Conservation (phyloP, 257 asterid species). For the Capsicum baccatum region DNA sequence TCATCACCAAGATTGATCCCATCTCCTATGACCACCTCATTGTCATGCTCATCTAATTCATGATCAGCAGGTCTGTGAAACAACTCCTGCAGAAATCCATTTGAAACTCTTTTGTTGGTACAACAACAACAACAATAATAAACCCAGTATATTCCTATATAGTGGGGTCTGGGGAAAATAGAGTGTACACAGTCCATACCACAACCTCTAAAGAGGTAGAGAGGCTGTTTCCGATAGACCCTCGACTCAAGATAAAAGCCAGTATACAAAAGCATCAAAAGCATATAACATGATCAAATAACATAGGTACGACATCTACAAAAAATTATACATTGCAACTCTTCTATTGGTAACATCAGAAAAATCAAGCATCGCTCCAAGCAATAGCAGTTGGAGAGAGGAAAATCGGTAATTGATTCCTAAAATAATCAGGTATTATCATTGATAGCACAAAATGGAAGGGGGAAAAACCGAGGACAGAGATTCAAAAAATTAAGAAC, state of each 20-base stretch:
- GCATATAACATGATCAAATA: too few relatives aligned
- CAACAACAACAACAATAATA: too few relatives aligned
- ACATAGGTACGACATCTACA: too few relatives aligned
- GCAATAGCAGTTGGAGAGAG: constrained; percentile 84
- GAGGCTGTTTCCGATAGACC: too few relatives aligned
- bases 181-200: too few relatives aligned
- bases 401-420: constrained; percentile 82
- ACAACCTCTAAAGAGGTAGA: too few relatives aligned
- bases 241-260: too few relatives aligned
- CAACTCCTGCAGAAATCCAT: constrained; percentile 74
- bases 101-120: constrained; percentile 51
- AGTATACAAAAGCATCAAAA: too few relatives aligned
- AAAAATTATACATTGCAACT: constrained; percentile 26
- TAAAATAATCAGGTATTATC: constrained; percentile 45
- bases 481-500: neutral
- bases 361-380: constrained; percentile 85
- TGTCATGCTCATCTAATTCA: constrained; percentile 81
- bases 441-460: constrained; percentile 27
- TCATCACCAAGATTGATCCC: constrained; percentile 95
- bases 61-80: constrained; percentile 71
- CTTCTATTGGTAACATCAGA: constrained; percentile 88
- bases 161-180: too few relatives aligned
- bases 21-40: constrained; percentile 76
- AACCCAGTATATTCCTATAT: too few relatives aligned
- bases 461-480: neutral